Percentiles rank a stretch among this genome's conserved stretches.
Conservation (phyloP, 148 eudicot species). For the Camellia sinensis region DNA sequence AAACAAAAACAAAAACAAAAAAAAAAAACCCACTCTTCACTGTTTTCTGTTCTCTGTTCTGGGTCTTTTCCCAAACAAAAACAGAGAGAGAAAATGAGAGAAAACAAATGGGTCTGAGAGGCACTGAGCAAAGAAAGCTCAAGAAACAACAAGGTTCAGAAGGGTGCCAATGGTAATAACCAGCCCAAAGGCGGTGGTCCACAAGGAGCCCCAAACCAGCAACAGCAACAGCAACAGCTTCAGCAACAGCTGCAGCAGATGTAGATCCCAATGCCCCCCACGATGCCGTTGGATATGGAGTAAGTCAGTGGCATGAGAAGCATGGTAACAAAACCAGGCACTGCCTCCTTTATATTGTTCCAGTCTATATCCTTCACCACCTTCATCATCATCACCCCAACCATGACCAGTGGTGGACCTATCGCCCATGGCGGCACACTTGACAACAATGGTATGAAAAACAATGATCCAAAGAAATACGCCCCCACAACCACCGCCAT, state of each 20-base stretch:
- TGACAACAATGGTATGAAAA: constrained; percentile 64
- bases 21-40: too few species aligned
- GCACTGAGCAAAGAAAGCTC: too few species aligned
- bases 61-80: constrained; percentile 1
- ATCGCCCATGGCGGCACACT: constrained; percentile 98
- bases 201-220: constrained; percentile 27
- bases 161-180: constrained; percentile 29
- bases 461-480: constrained; percentile 60
- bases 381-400: constrained; percentile 84
- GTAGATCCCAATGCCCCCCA: constrained; percentile 72
- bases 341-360: constrained; percentile 60
- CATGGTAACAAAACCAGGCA: constrained; percentile 75
- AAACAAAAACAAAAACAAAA: neutral
- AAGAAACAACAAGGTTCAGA: neutral
- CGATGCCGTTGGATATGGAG: constrained; percentile 70
- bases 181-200: constrained; percentile 29
- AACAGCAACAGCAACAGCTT: too few species aligned
- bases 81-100: neutral
- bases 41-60: neutral
- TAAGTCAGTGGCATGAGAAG: constrained; percentile 72
- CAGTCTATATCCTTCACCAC: constrained; percentile 75
- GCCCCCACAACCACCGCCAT: constrained; percentile 69
- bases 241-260: constrained; percentile 20
- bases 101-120: neutral
- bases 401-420: constrained; percentile 73